Evolutionary conservation across 768 basidiomycete genomes (phyloP).

Genomic region (Russula earlei): DNA sequence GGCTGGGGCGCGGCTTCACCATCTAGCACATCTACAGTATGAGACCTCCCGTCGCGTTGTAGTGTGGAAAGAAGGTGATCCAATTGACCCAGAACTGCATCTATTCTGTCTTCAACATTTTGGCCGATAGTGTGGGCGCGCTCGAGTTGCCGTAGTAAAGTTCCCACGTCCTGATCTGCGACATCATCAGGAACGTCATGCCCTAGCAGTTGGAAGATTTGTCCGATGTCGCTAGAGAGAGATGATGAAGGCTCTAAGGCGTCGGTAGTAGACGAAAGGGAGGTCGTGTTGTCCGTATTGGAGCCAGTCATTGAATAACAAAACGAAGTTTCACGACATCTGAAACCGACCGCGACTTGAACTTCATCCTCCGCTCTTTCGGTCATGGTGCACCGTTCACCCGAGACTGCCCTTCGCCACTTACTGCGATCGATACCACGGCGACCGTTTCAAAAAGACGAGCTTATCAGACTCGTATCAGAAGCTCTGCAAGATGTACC

Average conservation of each 20-base stretch:
- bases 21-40: background rate
- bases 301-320: slow-evolving; percentile 1
- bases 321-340: too few relatives aligned
- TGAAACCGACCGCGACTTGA: background rate
- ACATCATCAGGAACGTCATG: slow-evolving; percentile 22
- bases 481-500: slow-evolving; percentile 12
- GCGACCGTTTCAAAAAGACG: slow-evolving; percentile 11
- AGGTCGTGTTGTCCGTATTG: background rate
- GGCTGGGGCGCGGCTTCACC: background rate
- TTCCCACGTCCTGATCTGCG: slow-evolving; percentile 38
- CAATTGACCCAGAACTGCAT: slow-evolving; percentile 48
- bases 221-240: slow-evolving; percentile 32
- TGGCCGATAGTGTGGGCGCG: slow-evolving; percentile 48
- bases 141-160: slow-evolving; percentile 48
- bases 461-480: slow-evolving; percentile 13
- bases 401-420: slow-evolving; percentile 15
- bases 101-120: slow-evolving; percentile 53
- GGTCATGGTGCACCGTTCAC: slow-evolving; percentile 17
- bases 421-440: slow-evolving; percentile 7
- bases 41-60: slow-evolving; percentile 24
- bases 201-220: slow-evolving; percentile 28
- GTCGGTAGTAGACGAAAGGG: background rate
- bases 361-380: background rate
- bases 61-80: slow-evolving; percentile 44
- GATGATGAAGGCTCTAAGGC: background rate